Evolutionary conservation across 2,329 filamentous ascomycete species (phyloP), one percentile per base, ranked within the genome.

Genomic region (Xylariomycetidae sp.): DNA sequence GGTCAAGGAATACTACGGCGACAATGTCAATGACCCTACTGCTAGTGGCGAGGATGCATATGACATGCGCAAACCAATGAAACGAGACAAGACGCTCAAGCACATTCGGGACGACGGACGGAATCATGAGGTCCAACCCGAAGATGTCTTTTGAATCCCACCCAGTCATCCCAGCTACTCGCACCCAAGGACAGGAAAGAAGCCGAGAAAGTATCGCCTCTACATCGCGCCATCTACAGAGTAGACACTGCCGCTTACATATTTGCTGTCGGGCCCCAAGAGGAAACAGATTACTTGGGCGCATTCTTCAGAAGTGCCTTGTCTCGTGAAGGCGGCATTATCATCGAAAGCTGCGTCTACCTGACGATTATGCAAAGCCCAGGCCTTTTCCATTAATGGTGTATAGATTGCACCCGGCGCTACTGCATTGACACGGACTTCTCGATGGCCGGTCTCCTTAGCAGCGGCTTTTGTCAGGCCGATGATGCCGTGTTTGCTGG

Each of bases 41-140:
- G 68, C 74, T 40, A 67, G 66, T 12, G 76, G 78, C 31, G 88
- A 94, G 61, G 90, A 97, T 66, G 92, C 90, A 13, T 92, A 87
- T 58, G 92, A 98, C 64, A 98, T 98, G 92, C 79, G 92, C 45
- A 97, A 96, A 59, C 78, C 88, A 23, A 78, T 90, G 66, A 85
- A 77, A 61, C 76, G 89, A 53, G 92, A 98, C 63, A 77, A 73
- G 58, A 75, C 82, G 36, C 65, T 73, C 37, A 75, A 85, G 58
- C 87, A 94, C 61, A 73, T 94, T 30, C 76, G 92, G 45, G 76
- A 82, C 34, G 78, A 90, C 49, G 92, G 92, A 13, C 85, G 92
- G 66, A 71, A 78, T 38, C 80, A 86, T 56, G 72, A 76, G 48
- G 88, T 98, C 16, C 69, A 75, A 30, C 87, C 89, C 2, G 80